These are phyloP conservation scores for Cryptosporidium baileyi DNA, from an alignment of 169 alveolate species.

Conservation along the genomic window DNA sequence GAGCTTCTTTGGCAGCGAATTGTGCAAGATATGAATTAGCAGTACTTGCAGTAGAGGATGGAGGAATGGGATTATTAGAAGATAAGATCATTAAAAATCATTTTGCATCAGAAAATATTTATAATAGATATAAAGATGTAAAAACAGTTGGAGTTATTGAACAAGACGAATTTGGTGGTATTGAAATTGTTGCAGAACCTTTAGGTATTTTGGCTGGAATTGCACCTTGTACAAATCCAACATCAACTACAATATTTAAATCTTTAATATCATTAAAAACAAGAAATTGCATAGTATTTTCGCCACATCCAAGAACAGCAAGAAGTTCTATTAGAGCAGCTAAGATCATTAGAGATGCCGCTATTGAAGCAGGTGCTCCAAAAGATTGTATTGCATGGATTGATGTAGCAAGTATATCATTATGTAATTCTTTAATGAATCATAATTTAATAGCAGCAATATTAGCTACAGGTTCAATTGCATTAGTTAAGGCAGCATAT, in stretches of 20 bases:
- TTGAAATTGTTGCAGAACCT: constrained; percentile 72
- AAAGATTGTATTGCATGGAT: constrained; percentile 69
- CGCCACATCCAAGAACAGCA: constrained; percentile 74
- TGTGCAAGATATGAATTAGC: constrained; percentile 67
- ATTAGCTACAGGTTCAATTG: constrained; percentile 72
- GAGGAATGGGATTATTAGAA: constrained; percentile 72
- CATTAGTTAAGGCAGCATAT: constrained; percentile 73
- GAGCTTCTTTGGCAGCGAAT: constrained; percentile 71
- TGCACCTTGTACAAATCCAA: constrained; percentile 73
- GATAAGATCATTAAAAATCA: constrained; percentile 71
- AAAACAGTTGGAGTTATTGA: constrained; percentile 73
- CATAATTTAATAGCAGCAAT: constrained; percentile 50
- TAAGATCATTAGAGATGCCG: constrained; percentile 70
- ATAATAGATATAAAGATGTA: constrained; percentile 64
- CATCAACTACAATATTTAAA: constrained; percentile 73
- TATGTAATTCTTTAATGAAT: constrained; percentile 64
- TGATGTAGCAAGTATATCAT: constrained; percentile 65
- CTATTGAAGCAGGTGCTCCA: constrained; percentile 75
- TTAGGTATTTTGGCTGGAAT: constrained; percentile 73
- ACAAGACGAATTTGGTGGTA: constrained; percentile 68
- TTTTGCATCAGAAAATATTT: constrained; percentile 69
- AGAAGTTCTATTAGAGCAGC: constrained; percentile 70
- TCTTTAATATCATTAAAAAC: constrained; percentile 69
- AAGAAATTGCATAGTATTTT: constrained; percentile 71
- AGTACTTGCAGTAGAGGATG: constrained; percentile 68